Base-by-base conservation (phyloP, 495 filamentous ascomycete species). In the Endocarpon pusillum region DNA sequence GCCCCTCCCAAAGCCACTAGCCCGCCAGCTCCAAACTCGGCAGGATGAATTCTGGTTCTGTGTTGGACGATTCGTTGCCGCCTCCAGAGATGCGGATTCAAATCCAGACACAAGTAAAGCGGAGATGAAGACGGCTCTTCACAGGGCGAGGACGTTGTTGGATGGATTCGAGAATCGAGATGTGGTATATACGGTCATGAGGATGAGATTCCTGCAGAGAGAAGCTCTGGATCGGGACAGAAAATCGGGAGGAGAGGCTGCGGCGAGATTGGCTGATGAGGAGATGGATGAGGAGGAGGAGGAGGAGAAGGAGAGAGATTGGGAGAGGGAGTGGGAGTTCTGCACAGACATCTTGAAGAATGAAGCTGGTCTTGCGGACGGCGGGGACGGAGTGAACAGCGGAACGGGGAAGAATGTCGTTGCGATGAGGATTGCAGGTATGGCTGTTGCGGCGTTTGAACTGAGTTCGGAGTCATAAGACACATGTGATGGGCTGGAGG, bases 141-240 rank as follows among this genome's bases (percentile, higher is more conserved):
- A 42, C 3, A 60, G 59, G 4, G 66, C 76, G 47, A 74, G 83
- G 27, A 62, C 64, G 24, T 55, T 86, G 3, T 64, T 93, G 6
- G 75, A 84, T 38, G 75, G 71, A 35, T 67, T 71, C 14, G 85
- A 94, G 57, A 87, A 86, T 45, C 73, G 85, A n/a, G 85, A 94
- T 42, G 81, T 91, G 5, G 66, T 92, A 21, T 94, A 94, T 51
- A n/a, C n/a, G n/a, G n/a, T n/a, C n/a, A n/a, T n/a, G n/a, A n/a
- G n/a, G n/a, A n/a, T n/a, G n/a, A n/a, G n/a, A n/a, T n/a, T n/a
- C n/a, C n/a, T n/a, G n/a, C n/a, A n/a, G n/a, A n/a, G n/a, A n/a
- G n/a, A n/a, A n/a, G n/a, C n/a, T n/a, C n/a, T n/a, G n/a, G n/a
- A n/a, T n/a, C n/a, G n/a, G n/a, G n/a, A n/a, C n/a, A n/a, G n/a